Conservation (phyloP, 2,329 filamentous ascomycete species). For the Xenoacremonium recifei region DNA sequence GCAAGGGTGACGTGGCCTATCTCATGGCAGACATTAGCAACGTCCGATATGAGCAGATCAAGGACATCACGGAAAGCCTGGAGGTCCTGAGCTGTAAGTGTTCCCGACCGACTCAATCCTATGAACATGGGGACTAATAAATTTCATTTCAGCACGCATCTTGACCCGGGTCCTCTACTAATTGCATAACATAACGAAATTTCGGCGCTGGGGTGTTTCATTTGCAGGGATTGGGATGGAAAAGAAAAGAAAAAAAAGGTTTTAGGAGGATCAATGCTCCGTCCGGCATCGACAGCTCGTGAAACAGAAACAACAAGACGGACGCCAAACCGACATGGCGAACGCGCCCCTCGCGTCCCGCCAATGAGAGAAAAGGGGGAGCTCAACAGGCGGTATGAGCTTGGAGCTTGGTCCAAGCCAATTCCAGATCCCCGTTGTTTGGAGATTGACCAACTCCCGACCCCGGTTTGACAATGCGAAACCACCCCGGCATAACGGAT, state of each 20-base stretch:
- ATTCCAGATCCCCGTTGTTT: not conserved
- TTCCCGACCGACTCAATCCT: not conserved
- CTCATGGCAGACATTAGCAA: constrained; percentile 96
- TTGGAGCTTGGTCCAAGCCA: not conserved
- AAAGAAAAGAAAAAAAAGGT: too few relatives aligned
- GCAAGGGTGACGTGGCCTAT: constrained; percentile 90
- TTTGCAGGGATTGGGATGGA: too few relatives aligned
- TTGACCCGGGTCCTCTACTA: constrained; percentile 49
- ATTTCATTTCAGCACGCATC: constrained; percentile 38
- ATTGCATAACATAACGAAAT: constrained; percentile 1
- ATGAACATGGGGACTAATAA: constrained; percentile 3
- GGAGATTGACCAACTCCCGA: not conserved
- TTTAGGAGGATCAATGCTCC: too few relatives aligned
- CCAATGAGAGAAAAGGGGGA: not conserved
- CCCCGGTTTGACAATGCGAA: not conserved
- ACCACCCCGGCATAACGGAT: not conserved
- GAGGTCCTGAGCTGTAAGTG: constrained; percentile 76
- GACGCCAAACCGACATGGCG: too few relatives aligned
- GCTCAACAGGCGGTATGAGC: not conserved
- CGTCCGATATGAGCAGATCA: constrained; percentile 77
- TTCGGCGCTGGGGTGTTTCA: too few relatives aligned
- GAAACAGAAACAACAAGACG: too few relatives aligned
- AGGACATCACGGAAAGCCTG: constrained; percentile 78
- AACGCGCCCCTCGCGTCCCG: not conserved
- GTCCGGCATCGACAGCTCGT: too few relatives aligned